Evolutionary conservation across 2,329 filamentous ascomycete species (phyloP).

Genomic region (Pyrenophora graminea): DNA sequence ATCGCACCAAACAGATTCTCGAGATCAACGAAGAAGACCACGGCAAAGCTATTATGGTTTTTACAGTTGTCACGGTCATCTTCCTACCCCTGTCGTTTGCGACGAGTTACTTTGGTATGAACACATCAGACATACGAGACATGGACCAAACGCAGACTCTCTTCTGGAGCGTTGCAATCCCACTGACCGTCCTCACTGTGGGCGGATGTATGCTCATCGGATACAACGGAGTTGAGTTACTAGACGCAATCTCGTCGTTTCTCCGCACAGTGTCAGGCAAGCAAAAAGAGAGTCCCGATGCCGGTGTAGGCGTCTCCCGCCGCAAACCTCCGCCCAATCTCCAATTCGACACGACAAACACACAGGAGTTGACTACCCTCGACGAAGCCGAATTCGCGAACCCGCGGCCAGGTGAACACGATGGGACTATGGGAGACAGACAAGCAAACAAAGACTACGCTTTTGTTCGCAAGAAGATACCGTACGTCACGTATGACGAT

Average conservation of each 20-base stretch:
- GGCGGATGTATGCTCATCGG: conserved; percentile 32
- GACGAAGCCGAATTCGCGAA: conserved; percentile 33
- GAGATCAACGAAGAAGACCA: conserved; percentile 46
- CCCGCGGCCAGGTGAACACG: conserved; percentile 12
- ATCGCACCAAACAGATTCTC: conserved; percentile 40
- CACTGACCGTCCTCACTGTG: conserved; percentile 34
- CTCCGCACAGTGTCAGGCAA: conserved; percentile 28
- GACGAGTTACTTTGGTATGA: conserved; percentile 51
- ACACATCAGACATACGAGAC: conserved; percentile 47
- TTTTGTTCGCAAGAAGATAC: too few relatives aligned
- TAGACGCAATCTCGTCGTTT: conserved; percentile 12
- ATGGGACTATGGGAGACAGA: neutral
- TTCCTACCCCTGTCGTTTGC: conserved; percentile 53
- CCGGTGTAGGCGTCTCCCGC: conserved; percentile 32
- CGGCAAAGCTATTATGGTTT: conserved; percentile 51
- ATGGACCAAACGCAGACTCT: conserved; percentile 46
- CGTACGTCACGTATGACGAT: too few relatives aligned
- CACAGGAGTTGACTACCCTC: conserved; percentile 17
- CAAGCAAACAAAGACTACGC: neutral
- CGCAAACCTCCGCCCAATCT: conserved; percentile 23
- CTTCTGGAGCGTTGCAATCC: conserved; percentile 46
- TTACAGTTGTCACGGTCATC: conserved; percentile 51
- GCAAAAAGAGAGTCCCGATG: conserved; percentile 12
- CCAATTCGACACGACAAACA: conserved; percentile 11
- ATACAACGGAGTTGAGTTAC: conserved; percentile 37